Evolutionary conservation across 2,329 filamentous ascomycete species (phyloP).

Genomic region (Didymella keratinophila): DNA sequence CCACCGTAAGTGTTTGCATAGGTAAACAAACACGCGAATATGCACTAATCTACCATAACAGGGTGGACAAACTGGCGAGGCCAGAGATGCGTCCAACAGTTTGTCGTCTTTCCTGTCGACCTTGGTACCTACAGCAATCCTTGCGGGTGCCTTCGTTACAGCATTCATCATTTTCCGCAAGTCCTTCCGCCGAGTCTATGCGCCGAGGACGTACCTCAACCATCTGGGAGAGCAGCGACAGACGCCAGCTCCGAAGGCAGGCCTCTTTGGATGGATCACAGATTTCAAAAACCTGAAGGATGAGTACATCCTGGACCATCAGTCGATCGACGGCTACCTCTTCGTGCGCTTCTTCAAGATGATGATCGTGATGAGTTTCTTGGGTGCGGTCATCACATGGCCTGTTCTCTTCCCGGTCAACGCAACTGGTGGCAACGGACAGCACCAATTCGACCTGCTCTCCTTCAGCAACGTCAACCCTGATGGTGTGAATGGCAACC

Average conservation of each 20-base stretch:
- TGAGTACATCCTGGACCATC: conserved; percentile 57
- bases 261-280: conserved; percentile 63
- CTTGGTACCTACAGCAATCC: conserved; percentile 41
- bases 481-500: conserved; percentile 41
- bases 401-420: conserved; percentile 59
- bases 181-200: conserved; percentile 55
- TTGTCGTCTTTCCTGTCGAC: conserved; percentile 51
- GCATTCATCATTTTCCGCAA: conserved; percentile 55
- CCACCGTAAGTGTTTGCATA: conserved; percentile 25
- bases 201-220: conserved; percentile 57
- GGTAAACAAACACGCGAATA: conserved; percentile 4
- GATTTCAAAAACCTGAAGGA: conserved; percentile 55
- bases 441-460: conserved; percentile 50
- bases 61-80: conserved; percentile 35
- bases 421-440: conserved; percentile 50
- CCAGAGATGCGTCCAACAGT: conserved; percentile 55
- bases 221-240: conserved; percentile 54
- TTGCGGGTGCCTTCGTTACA: conserved; percentile 40
- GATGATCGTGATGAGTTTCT: conserved; percentile 52
- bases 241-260: conserved; percentile 55
- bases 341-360: conserved; percentile 58
- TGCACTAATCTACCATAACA: conserved; percentile 18
- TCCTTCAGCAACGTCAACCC: conserved; percentile 50
- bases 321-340: conserved; percentile 59
- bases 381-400: conserved; percentile 56